phyloP scores from a whole-genome alignment of 495 filamentous ascomycete genomes.

The Margaritispora aquatica region DNA sequence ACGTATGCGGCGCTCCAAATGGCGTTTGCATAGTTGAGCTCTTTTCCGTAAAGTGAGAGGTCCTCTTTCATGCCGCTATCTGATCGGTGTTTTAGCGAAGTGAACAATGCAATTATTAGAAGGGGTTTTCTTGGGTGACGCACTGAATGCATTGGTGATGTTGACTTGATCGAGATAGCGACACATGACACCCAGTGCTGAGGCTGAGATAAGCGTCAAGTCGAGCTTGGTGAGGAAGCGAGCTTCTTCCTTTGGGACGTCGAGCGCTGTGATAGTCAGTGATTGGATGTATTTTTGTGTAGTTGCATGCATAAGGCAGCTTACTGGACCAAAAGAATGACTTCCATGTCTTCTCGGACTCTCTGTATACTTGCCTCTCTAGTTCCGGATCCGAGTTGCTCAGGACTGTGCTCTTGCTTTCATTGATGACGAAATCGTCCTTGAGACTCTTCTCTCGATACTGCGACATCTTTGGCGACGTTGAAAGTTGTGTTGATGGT shows the following conservation, averaged over 20 bases:
- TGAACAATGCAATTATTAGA: too few relatives aligned
- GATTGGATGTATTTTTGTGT: neutral
- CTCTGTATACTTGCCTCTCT: neutral
- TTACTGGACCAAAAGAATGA: conserved; percentile 9
- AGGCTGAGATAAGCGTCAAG: conserved; percentile 12
- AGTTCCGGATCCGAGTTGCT: neutral
- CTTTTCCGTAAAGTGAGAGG: conserved; percentile 46
- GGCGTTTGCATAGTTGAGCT: conserved; percentile 37
- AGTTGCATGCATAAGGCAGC: neutral
- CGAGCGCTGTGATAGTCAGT: conserved; percentile 7
- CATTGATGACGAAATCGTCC: neutral
- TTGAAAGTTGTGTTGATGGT: too few relatives aligned
- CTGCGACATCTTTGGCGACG: conserved; percentile 1
- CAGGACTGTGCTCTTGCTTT: neutral
- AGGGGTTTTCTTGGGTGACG: neutral
- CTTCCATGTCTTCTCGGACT: conserved; percentile 8
- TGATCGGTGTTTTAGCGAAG: conserved; percentile 1
- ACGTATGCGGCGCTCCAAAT: conserved; percentile 32
- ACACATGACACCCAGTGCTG: conserved; percentile 11
- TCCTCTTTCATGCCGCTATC: conserved; percentile 56
- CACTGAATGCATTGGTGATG: conserved; percentile 13
- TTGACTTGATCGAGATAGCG: conserved; percentile 14
- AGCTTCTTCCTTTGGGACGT: conserved; percentile 12
- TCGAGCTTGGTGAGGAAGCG: conserved; percentile 12
- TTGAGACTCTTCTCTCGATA: conserved; percentile 1